phyloP scores from a whole-genome alignment of 2,329 filamentous ascomycete genomes.

The Arthroderma sp. region DNA sequence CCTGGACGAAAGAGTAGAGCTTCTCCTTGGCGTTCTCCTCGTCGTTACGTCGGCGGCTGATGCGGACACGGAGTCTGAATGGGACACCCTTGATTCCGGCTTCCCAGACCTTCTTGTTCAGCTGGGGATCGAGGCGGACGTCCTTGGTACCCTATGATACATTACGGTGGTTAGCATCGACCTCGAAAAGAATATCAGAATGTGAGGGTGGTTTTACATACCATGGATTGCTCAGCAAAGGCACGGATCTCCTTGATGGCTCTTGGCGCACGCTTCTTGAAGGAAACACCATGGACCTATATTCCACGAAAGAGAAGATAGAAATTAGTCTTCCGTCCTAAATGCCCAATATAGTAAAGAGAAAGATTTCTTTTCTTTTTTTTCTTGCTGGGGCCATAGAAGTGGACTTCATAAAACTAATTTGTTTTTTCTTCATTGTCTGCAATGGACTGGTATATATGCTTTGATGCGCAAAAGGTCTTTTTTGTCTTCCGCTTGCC shows the following conservation, averaged over 20 bases:
- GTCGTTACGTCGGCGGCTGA: conserved; percentile 99
- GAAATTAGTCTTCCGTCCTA: conserved; percentile 58
- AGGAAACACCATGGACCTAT: conserved; percentile 90
- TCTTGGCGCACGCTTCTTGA: conserved; percentile 98
- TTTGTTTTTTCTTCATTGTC: conserved; percentile 13
- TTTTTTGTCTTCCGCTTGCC: not conserved
- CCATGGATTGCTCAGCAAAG: conserved; percentile 91
- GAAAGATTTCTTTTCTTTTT: conserved; percentile 8
- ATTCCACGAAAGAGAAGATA: conserved; percentile 21
- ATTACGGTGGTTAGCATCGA: conserved; percentile 1
- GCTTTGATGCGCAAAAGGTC: not conserved
- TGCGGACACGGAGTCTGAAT: conserved; percentile 93
- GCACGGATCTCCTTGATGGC: conserved; percentile 99
- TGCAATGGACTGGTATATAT: not conserved
- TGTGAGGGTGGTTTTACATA: conserved; percentile 40
- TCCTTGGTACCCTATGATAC: conserved; percentile 70
- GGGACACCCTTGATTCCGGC: conserved; percentile 96
- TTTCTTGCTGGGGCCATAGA: conserved; percentile 31
- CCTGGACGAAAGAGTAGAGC: conserved; percentile 99
- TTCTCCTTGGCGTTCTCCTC: conserved; percentile 99
- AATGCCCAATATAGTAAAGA: conserved; percentile 17
- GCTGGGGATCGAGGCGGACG: conserved; percentile 93
- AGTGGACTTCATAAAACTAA: conserved; percentile 62
- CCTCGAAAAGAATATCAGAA: not conserved
- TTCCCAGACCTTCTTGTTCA: conserved; percentile 99